phyloP scores from a whole-genome alignment of 345 rosid species.

The Mangifera indica region DNA sequence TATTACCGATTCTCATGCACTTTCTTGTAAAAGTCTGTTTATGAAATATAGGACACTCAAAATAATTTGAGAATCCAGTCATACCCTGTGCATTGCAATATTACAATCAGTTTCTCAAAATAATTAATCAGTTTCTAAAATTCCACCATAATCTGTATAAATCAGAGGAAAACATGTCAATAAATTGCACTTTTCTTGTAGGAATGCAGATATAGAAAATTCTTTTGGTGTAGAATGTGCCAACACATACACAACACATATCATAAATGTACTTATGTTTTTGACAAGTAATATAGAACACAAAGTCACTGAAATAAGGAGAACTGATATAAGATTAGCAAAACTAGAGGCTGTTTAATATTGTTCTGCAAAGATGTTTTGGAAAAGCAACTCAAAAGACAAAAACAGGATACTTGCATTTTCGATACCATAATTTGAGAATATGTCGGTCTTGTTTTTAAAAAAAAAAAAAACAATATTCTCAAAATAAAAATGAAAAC shows the following conservation, averaged over 20 bases:
- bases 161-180: not conserved
- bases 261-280: not conserved
- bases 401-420: too few species aligned
- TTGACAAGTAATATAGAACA: not conserved
- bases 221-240: not conserved
- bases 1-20: not conserved
- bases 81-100: not conserved
- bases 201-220: not conserved
- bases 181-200: not conserved
- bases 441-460: too few species aligned
- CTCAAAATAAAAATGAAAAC: too few species aligned
- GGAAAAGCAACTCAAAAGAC: too few species aligned
- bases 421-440: too few species aligned
- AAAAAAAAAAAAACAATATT: too few species aligned
- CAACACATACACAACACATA: not conserved
- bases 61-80: not conserved
- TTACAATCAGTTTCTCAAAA: not conserved
- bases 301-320: not conserved
- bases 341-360: too few species aligned
- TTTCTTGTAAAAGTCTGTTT: not conserved
- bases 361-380: not conserved
- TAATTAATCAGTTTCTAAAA: not conserved
- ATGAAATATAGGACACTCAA: not conserved
- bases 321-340: not conserved
- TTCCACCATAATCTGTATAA: not conserved